A percentile compares a stretch with the other conserved stretches of the same genome.
These are phyloP conservation scores for Podospora comata DNA, from an alignment of 495 filamentous ascomycete species.

Conservation along the genomic window DNA sequence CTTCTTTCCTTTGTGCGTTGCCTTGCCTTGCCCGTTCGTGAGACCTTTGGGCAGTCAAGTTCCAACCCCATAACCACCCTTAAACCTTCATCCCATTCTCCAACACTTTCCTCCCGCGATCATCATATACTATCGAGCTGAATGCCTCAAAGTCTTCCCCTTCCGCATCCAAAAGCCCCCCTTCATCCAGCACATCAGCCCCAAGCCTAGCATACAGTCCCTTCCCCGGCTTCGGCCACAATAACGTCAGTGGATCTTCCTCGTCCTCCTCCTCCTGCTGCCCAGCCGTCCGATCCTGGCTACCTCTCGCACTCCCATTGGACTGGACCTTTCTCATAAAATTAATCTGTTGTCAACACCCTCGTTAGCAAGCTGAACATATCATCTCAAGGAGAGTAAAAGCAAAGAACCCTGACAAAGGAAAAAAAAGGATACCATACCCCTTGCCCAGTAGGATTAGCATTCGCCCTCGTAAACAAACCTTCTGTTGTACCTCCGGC, in stretches of 20 bases:
- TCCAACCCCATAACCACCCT: not conserved
- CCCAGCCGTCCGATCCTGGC: slow-evolving; percentile 12
- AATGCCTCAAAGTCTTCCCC: slow-evolving; percentile 52
- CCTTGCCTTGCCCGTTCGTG: too few species aligned
- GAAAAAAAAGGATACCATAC: not conserved
- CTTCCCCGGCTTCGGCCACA: slow-evolving; percentile 66
- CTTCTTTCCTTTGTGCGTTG: too few species aligned
- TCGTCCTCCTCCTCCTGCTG: slow-evolving; percentile 26
- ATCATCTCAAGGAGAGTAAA: not conserved
- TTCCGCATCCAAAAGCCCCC: slow-evolving; percentile 37
- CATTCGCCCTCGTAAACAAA: slow-evolving; percentile 39
- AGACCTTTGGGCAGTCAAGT: too few species aligned
- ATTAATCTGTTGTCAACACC: slow-evolving; percentile 24
- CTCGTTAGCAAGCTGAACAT: not conserved
- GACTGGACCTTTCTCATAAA: slow-evolving; percentile 39
- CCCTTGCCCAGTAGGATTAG: slow-evolving; percentile 32
- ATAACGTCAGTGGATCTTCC: slow-evolving; percentile 48
- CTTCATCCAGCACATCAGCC: slow-evolving; percentile 46
- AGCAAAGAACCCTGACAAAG: not conserved
- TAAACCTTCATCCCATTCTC: slow-evolving; percentile 37
- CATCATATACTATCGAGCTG: slow-evolving; percentile 48
- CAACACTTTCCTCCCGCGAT: slow-evolving; percentile 36
- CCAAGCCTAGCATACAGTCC: slow-evolving; percentile 47
- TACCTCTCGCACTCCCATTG: slow-evolving; percentile 21
- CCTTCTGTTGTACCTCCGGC: slow-evolving; percentile 35